These are phyloP conservation scores for Cryphonectria radicalis DNA, from an alignment of 2,329 filamentous ascomycete species.

Conservation along the genomic window DNA sequence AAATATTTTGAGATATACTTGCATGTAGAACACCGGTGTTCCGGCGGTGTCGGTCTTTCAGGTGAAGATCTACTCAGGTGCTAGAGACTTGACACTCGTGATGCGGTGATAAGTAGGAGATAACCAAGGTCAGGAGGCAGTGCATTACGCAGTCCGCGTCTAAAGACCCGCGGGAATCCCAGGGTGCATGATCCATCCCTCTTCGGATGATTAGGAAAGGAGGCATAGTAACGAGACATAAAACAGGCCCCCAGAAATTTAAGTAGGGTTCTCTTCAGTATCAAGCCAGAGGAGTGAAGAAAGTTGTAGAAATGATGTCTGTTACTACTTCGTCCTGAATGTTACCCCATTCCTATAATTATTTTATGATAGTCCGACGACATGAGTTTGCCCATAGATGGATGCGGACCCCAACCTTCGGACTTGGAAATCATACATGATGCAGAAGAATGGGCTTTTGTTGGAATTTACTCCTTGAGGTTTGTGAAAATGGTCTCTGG, in stretches of 20 bases:
- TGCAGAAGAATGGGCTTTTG: no score
- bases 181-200: background rate
- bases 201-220: background rate
- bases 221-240: background rate
- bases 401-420: no score
- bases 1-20: background rate
- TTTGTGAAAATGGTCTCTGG: no score
- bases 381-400: no score
- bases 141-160: background rate
- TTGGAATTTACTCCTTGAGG: no score
- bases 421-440: no score
- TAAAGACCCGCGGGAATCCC: background rate
- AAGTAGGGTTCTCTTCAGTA: background rate
- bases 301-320: no score
- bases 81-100: background rate
- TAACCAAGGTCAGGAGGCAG: background rate
- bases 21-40: background rate
- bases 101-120: background rate
- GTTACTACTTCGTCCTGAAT: no score
- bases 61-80: background rate
- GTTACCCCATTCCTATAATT: no score
- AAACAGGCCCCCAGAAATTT: background rate
- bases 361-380: no score
- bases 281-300: background rate
- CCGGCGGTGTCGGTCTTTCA: background rate